Evolutionary conservation across 352 stramenopile species (phyloP).

Genomic region (Globisporangium carolinianum): DNA sequence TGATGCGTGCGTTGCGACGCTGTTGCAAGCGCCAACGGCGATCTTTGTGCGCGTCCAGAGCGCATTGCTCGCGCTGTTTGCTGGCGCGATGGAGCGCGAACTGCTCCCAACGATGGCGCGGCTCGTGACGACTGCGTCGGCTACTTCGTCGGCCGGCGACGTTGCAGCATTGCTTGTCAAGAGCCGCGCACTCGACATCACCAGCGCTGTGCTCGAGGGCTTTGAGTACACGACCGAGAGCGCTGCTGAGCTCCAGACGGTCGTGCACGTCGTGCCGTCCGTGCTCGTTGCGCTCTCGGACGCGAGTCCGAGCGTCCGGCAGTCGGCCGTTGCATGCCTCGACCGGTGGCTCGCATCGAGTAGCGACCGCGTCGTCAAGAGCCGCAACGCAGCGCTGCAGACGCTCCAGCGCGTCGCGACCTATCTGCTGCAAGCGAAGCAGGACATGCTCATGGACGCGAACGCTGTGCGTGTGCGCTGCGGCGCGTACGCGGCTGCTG

Average conservation of each 20-base stretch:
- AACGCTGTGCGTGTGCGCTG: conserved; percentile 47
- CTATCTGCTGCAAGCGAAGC: conserved; percentile 55
- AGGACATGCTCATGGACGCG: conserved; percentile 74
- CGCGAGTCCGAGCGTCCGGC: conserved; percentile 34
- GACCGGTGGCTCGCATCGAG: conserved; percentile 40
- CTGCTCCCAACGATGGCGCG: conserved; percentile 61
- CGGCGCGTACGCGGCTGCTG: conserved; percentile 27
- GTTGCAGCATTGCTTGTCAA: conserved; percentile 46
- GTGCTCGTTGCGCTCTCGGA: conserved; percentile 65
- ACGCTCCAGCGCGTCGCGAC: conserved; percentile 23
- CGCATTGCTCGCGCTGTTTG: conserved; percentile 44
- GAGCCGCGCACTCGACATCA: conserved; percentile 56
- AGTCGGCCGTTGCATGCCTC: conserved; percentile 52
- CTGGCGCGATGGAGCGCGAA: conserved; percentile 36
- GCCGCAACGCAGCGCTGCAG: conserved; percentile 19
- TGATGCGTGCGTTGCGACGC: conserved; percentile 47
- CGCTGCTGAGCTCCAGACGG: conserved; percentile 31
- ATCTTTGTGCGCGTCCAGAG: conserved; percentile 66
- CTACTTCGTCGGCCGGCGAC: conserved; percentile 14
- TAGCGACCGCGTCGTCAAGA: conserved; percentile 14
- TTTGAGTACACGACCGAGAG: conserved; percentile 23
- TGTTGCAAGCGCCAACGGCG: conserved; percentile 51
- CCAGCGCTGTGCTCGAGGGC: conserved; percentile 55
- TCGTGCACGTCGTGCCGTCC: conserved; percentile 48
- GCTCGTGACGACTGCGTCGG: conserved; percentile 21